Conservation (phyloP, 148 eudicot genomes). For the Heliosperma pusillum region DNA sequence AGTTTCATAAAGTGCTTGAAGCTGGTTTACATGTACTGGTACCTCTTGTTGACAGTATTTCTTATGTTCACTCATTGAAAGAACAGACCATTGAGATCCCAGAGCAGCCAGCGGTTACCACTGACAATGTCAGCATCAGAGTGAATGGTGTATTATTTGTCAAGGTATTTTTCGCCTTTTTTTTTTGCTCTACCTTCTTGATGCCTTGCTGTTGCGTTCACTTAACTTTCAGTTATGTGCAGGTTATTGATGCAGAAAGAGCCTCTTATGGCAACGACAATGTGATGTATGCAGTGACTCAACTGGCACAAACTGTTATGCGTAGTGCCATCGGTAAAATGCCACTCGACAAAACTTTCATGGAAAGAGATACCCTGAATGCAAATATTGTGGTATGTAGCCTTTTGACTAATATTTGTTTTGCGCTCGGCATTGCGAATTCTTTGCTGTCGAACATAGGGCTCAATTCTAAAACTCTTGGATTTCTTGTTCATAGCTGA, state of each 20-base stretch:
- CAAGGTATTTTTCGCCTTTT: slow-evolving; percentile 38
- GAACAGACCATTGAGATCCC: slow-evolving; percentile 86
- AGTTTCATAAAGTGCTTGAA: slow-evolving; percentile 57
- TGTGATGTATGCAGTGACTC: slow-evolving; percentile 76
- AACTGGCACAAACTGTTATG: slow-evolving; percentile 93
- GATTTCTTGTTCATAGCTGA: background rate
- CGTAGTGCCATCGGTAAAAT: slow-evolving; percentile 91
- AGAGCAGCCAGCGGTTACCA: slow-evolving; percentile 82
- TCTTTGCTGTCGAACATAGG: no score
- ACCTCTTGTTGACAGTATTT: slow-evolving; percentile 73
- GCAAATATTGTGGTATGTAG: slow-evolving; percentile 80
- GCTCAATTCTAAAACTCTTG: background rate
- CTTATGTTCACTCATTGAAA: slow-evolving; percentile 83
- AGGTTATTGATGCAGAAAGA: slow-evolving; percentile 72
- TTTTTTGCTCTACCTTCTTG: background rate
- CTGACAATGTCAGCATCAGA: slow-evolving; percentile 79
- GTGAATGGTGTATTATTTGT: slow-evolving; percentile 91
- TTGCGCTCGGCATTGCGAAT: background rate
- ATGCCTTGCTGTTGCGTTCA: background rate
- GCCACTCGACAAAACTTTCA: slow-evolving; percentile 89
- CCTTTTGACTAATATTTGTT: background rate
- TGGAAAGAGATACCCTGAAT: slow-evolving; percentile 89
- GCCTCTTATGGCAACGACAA: slow-evolving; percentile 94
- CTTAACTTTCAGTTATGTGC: slow-evolving; percentile 22
- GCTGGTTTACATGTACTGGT: slow-evolving; percentile 83